These are phyloP conservation scores for Diplodia sapinea DNA, from an alignment of 2,329 filamentous ascomycete species.

Conservation along the genomic window DNA sequence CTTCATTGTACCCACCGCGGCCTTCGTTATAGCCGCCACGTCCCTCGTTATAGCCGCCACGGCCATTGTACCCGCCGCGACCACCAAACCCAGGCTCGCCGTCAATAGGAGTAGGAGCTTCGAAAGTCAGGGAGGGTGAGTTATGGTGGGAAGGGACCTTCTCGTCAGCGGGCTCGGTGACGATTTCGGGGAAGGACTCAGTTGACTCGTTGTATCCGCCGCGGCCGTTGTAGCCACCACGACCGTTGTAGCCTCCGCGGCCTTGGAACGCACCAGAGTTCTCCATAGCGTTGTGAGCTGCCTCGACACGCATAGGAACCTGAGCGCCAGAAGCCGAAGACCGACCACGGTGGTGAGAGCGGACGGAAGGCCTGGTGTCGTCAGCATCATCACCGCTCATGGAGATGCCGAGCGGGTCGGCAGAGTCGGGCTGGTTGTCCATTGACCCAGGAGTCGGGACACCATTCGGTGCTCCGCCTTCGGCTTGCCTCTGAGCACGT, in stretches of 20 bases:
- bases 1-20: conserved; percentile 34
- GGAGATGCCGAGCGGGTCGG: conserved; percentile 27
- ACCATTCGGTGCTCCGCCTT: conserved; percentile 31
- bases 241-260: conserved; percentile 45
- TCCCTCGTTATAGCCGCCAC: conserved; percentile 41
- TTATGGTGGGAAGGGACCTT: not conserved
- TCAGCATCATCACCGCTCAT: conserved; percentile 25
- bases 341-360: conserved; percentile 25
- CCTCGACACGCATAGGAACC: conserved; percentile 23
- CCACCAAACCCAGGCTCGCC: conserved; percentile 32
- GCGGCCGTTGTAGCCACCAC: conserved; percentile 43
- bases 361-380: conserved; percentile 16
- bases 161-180: conserved; percentile 4
- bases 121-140: conserved; percentile 25
- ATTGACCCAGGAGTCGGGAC: conserved; percentile 31
- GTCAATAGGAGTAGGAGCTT: conserved; percentile 29
- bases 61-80: conserved; percentile 39
- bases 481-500: conserved; percentile 31
- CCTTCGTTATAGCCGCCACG: conserved; percentile 34
- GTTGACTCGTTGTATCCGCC: conserved; percentile 42
- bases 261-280: conserved; percentile 40
- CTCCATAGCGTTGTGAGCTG: conserved; percentile 32
- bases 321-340: conserved; percentile 26
- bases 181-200: conserved; percentile 33
- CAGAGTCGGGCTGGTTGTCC: conserved; percentile 9